phyloP scores from a whole-genome alignment of 345 rosid genomes.

The Rhizophora mangle region DNA sequence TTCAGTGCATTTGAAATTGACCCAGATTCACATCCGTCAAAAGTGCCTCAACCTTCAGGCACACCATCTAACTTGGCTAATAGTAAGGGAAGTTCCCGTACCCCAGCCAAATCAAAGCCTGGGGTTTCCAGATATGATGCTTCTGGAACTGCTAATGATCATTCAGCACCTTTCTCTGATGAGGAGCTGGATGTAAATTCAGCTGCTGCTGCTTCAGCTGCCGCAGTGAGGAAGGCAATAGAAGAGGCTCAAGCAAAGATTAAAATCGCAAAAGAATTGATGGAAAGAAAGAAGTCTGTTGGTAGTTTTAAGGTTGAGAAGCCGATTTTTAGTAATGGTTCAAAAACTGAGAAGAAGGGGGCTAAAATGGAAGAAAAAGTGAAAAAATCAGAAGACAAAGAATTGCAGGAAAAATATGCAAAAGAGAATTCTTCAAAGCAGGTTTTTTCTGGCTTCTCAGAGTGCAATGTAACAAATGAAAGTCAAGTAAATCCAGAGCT shows the following conservation, averaged over 20 bases:
- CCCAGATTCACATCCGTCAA: constrained; percentile 22
- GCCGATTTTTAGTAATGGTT: constrained; percentile 30
- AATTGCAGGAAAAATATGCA: constrained; percentile 20
- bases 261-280: constrained; percentile 65
- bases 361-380: constrained; percentile 30
- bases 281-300: constrained; percentile 52
- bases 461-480: constrained; percentile 17
- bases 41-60: constrained; percentile 34
- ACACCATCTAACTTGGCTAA: constrained; percentile 18
- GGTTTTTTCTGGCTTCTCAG: constrained; percentile 9
- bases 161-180: constrained; percentile 60
- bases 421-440: constrained; percentile 27
- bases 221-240: constrained; percentile 80
- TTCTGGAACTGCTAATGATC: constrained; percentile 35
- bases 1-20: constrained; percentile 41
- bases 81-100: constrained; percentile 24
- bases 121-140: constrained; percentile 33
- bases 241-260: constrained; percentile 83
- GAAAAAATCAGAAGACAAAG: constrained; percentile 35
- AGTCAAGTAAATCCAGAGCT: constrained; percentile 22
- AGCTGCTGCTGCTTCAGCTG: constrained; percentile 80
- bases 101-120: constrained; percentile 24
- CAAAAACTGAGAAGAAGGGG: constrained; percentile 31
- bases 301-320: constrained; percentile 39
- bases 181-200: constrained; percentile 72